Conservation (phyloP, 2,329 filamentous ascomycete genomes). For the Arthrobotrys conoides region DNA sequence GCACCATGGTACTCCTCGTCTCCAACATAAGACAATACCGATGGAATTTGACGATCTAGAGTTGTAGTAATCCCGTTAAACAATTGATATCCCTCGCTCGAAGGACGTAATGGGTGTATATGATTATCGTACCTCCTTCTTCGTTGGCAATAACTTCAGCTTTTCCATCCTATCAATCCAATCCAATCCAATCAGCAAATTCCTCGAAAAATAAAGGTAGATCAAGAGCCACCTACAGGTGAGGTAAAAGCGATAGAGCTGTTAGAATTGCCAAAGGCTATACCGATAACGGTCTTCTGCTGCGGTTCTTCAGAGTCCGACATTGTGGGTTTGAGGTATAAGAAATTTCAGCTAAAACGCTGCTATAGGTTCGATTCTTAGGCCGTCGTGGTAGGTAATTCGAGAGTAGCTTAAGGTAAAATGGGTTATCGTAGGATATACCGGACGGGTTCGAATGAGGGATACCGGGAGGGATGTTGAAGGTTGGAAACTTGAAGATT, state of each 20-base stretch:
- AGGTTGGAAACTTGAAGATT: slow-evolving; percentile 34
- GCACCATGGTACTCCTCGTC: slow-evolving; percentile 97
- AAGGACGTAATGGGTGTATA: background rate
- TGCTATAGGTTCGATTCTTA: slow-evolving; percentile 15
- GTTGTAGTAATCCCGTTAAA: slow-evolving; percentile 18
- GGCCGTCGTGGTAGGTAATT: background rate
- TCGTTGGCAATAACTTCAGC: slow-evolving; percentile 98
- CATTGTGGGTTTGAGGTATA: slow-evolving; percentile 39
- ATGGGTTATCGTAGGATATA: slow-evolving; percentile 2
- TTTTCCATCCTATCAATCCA: slow-evolving; percentile 79
- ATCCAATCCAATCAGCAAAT: slow-evolving; percentile 44
- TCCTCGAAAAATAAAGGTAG: background rate
- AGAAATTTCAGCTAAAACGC: background rate
- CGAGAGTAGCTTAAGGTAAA: slow-evolving; percentile 17
- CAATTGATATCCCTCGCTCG: slow-evolving; percentile 46
- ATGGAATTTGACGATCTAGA: slow-evolving; percentile 94
- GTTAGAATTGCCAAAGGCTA: slow-evolving; percentile 98
- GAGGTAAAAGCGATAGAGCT: slow-evolving; percentile 94
- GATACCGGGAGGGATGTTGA: slow-evolving; percentile 13
- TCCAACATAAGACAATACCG: slow-evolving; percentile 91
- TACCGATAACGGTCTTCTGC: slow-evolving; percentile 83
- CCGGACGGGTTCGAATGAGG: background rate
- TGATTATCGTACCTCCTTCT: slow-evolving; percentile 81
- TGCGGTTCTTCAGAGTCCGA: slow-evolving; percentile 58
- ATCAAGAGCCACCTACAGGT: slow-evolving; percentile 67